Evolutionary conservation across 129 eudicot genomes (phyloP).

Genomic region (Sambucus nigra): DNA sequence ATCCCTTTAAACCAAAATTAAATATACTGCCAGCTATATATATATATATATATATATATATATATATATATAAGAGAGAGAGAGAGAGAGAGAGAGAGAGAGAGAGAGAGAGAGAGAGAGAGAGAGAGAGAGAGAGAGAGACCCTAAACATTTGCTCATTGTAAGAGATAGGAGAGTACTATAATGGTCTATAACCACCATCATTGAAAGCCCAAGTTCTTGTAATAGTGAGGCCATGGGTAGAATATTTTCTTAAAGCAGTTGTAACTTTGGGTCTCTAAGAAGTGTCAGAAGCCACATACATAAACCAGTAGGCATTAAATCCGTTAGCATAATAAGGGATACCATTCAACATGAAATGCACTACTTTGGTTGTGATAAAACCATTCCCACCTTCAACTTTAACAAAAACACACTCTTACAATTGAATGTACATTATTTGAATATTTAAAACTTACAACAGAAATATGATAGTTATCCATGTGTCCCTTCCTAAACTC

Average conservation of each 20-base stretch:
- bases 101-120: no score
- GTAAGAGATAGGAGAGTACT: constrained; percentile 61
- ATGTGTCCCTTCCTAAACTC: no score
- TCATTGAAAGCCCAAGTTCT: constrained; percentile 94
- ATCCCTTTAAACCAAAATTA: constrained; percentile 42
- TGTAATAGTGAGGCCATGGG: constrained; percentile 67
- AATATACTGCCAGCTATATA: no score
- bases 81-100: background rate
- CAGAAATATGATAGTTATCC: no score
- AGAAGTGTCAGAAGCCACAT: constrained; percentile 66
- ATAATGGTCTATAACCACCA: constrained; percentile 55
- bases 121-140: no score
- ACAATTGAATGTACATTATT: no score
- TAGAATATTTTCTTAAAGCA: constrained; percentile 49
- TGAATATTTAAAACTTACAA: no score
- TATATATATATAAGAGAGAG: background rate
- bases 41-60: background rate
- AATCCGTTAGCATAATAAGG: constrained; percentile 86
- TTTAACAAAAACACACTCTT: no score
- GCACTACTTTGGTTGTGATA: constrained; percentile 57
- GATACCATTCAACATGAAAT: constrained; percentile 60
- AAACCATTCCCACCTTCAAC: no score
- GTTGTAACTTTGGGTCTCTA: constrained; percentile 55
- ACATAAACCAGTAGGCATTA: no score
- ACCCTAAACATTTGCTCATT: constrained; percentile 74